Conservation (phyloP, 306 rosid species). For the Sophora flavescens region DNA sequence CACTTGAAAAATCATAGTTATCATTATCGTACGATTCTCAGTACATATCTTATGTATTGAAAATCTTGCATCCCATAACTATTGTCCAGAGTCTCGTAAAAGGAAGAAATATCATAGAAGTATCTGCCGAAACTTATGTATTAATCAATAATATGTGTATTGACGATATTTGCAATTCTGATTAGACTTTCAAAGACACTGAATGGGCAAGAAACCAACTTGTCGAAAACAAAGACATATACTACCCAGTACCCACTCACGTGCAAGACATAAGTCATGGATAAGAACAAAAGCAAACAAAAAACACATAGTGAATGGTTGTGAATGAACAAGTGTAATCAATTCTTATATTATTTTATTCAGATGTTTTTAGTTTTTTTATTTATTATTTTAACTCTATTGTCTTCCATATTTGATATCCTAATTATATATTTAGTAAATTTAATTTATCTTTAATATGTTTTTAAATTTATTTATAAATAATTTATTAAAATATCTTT, state of each 20-base stretch:
- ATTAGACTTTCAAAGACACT: neutral
- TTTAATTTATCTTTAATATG: too few species aligned
- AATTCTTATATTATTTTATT: too few species aligned
- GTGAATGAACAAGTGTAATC: too few species aligned
- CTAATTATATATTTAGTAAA: too few species aligned
- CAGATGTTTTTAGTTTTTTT: too few species aligned
- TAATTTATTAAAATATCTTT: too few species aligned
- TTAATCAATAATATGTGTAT: neutral
- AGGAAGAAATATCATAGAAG: neutral
- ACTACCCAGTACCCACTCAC: neutral
- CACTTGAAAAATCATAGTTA: neutral
- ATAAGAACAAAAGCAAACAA: neutral
- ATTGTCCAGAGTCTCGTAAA: neutral
- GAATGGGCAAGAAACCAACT: neutral
- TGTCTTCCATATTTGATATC: too few species aligned
- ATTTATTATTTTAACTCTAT: too few species aligned
- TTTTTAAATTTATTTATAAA: too few species aligned
- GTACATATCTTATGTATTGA: neutral
- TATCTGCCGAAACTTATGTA: too few species aligned
- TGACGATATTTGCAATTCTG: neutral
- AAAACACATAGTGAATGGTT: too few species aligned
- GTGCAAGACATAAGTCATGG: neutral
- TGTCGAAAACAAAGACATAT: neutral
- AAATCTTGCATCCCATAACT: neutral
- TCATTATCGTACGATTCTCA: neutral